Evolutionary conservation across 1,139 yeast species (phyloP).

Genomic region (Blastobotrys arbuscula): DNA sequence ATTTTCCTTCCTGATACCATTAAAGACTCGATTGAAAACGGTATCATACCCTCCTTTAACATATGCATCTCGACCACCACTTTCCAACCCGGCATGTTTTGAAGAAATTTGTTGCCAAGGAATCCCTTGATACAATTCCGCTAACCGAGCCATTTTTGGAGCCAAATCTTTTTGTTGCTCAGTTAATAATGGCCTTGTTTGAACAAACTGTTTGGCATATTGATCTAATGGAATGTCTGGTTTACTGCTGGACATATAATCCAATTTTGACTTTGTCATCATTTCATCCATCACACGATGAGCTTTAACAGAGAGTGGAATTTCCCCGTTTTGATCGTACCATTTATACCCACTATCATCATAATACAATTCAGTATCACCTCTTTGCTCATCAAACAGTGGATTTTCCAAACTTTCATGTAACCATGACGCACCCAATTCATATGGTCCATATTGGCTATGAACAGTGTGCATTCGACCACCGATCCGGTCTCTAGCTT

Average conservation of each 20-base stretch:
- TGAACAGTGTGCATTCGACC: conserved; percentile 35
- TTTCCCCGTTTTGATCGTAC: conserved; percentile 32
- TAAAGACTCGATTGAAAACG: conserved; percentile 16
- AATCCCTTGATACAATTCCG: conserved; percentile 77
- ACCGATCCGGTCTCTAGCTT: conserved; percentile 55
- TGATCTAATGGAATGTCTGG: conserved; percentile 49
- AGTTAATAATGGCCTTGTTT: conserved; percentile 43
- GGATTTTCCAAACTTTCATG: conserved; percentile 71
- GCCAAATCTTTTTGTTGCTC: conserved; percentile 47
- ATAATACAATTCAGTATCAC: conserved; percentile 37
- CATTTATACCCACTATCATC: conserved; percentile 41
- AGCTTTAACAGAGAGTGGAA: conserved; percentile 33
- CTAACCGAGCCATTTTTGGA: conserved; percentile 47
- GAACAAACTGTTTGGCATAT: conserved; percentile 44
- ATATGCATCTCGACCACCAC: conserved; percentile 69
- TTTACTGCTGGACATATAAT: conserved; percentile 44
- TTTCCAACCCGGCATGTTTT: conserved; percentile 58
- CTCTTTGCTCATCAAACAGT: conserved; percentile 40
- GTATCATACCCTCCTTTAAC: conserved; percentile 51
- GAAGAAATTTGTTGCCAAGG: conserved; percentile 63
- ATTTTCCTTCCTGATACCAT: conserved; percentile 15
- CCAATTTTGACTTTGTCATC: conserved; percentile 51
- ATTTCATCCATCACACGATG: conserved; percentile 51
- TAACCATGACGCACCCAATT: conserved; percentile 65
- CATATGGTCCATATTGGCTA: conserved; percentile 4